A percentile compares a stretch with the other conserved stretches of the same genome.
Conservation (phyloP, 768 basidiomycete species). For the Kondoa malvinella region DNA sequence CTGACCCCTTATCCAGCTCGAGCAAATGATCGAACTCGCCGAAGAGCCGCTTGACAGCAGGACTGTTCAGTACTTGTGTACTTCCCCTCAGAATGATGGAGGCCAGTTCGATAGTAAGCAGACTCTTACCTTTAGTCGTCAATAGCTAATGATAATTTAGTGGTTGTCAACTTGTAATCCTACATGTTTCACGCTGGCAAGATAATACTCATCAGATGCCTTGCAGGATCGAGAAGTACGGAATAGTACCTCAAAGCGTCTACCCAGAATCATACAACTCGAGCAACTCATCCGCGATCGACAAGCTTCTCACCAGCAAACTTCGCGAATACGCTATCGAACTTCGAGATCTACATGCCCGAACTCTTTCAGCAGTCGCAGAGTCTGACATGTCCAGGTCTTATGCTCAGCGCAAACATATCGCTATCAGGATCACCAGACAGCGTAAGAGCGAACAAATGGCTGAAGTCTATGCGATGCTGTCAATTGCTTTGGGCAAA, state of each 20-base stretch:
- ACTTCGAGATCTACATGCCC: conserved; percentile 42
- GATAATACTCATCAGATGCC: conserved; percentile 69
- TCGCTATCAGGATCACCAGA: conserved; percentile 43
- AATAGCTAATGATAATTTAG: background rate
- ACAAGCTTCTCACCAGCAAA: conserved; percentile 68
- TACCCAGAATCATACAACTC: conserved; percentile 55
- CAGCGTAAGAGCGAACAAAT: conserved; percentile 71
- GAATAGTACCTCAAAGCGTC: conserved; percentile 56
- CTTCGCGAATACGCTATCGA: conserved; percentile 77
- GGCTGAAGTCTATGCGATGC: conserved; percentile 63
- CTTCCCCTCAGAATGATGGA: conserved; percentile 69
- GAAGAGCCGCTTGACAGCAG: conserved; percentile 67
- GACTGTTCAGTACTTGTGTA: conserved; percentile 56
- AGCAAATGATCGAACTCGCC: conserved; percentile 63
- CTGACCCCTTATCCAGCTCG: conserved; percentile 42
- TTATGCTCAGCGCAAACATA: conserved; percentile 9
- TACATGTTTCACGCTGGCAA: conserved; percentile 64
- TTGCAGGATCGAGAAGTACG: conserved; percentile 65
- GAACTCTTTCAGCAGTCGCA: conserved; percentile 29
- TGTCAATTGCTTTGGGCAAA: conserved; percentile 70
- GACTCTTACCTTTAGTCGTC: background rate
- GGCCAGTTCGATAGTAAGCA: conserved; percentile 13
- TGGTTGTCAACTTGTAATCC: conserved; percentile 9
- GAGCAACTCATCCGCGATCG: conserved; percentile 52
- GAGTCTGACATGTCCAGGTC: conserved; percentile 31